Conservation (phyloP, 2,329 filamentous ascomycete genomes). For the Neophaeococcomyces mojaviensis region DNA sequence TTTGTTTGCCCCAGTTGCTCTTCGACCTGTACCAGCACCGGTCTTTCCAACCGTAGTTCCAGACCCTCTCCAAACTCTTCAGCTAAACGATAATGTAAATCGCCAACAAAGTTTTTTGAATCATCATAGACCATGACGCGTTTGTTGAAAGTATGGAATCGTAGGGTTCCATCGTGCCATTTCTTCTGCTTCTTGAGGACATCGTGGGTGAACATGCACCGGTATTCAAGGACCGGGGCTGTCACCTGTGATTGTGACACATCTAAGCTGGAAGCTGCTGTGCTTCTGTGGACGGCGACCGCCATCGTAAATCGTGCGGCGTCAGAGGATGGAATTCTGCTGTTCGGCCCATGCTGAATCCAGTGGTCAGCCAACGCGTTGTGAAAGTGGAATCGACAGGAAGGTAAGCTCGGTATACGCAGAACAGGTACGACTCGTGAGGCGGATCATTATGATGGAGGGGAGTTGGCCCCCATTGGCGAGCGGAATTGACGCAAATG, state of each 20-base stretch:
- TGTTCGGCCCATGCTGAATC: constrained; percentile 3
- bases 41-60: constrained; percentile 70
- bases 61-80: constrained; percentile 70
- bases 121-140: constrained; percentile 86
- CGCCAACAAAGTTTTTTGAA: constrained; percentile 70
- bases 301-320: constrained; percentile 5
- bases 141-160: constrained; percentile 85
- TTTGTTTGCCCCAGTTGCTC: constrained; percentile 65
- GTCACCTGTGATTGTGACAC: constrained; percentile 53
- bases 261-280: constrained; percentile 26
- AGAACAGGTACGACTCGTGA: background rate
- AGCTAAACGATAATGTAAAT: constrained; percentile 69
- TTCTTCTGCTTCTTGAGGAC: constrained; percentile 78
- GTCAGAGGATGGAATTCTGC: background rate
- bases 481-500: background rate
- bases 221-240: constrained; percentile 71
- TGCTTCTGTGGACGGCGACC: constrained; percentile 23
- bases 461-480: too few species aligned
- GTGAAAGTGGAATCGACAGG: background rate
- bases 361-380: background rate
- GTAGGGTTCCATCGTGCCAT: constrained; percentile 87
- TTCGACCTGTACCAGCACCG: constrained; percentile 70
- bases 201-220: constrained; percentile 82
- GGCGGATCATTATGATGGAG: background rate
- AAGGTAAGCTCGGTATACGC: background rate